Percentiles rank a stretch among this genome's conserved stretches.
Evolutionary conservation across 805 yeast genomes (phyloP).

Genomic region (Lachancea dasiensis): DNA sequence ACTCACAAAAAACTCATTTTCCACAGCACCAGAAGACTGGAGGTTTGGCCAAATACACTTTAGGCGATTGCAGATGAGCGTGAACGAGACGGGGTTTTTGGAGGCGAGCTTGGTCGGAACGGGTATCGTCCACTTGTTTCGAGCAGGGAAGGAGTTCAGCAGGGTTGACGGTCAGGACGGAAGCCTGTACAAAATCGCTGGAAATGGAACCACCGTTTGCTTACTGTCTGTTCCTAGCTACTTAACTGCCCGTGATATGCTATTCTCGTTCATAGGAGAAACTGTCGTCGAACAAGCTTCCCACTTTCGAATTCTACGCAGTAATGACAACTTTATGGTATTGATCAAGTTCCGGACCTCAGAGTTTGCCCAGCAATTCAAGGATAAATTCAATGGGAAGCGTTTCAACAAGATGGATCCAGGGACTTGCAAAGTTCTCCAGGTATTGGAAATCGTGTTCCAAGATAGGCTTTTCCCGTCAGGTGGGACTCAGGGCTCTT

Average conservation of each 20-base stretch:
- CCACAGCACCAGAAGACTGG: slow-evolving; percentile 5
- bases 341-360: slow-evolving; percentile 63
- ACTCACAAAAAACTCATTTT: no score
- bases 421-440: slow-evolving; percentile 73
- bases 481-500: slow-evolving; percentile 19
- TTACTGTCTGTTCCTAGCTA: slow-evolving; percentile 85
- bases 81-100: slow-evolving; percentile 3
- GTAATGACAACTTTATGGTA: slow-evolving; percentile 62
- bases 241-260: slow-evolving; percentile 74
- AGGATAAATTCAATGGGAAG: slow-evolving; percentile 60
- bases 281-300: slow-evolving; percentile 52
- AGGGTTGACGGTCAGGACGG: slow-evolving; percentile 6
- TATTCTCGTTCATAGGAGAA: slow-evolving; percentile 66
- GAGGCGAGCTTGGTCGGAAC: slow-evolving; percentile 59
- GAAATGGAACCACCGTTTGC: slow-evolving; percentile 64
- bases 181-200: slow-evolving; percentile 31
- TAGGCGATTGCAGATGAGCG: neutral
- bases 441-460: slow-evolving; percentile 54
- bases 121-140: slow-evolving; percentile 65
- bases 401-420: slow-evolving; percentile 84
- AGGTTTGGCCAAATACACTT: slow-evolving; percentile 1
- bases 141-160: slow-evolving; percentile 32
- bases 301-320: slow-evolving; percentile 66
- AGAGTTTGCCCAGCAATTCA: slow-evolving; percentile 56
- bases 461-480: slow-evolving; percentile 23